phyloP scores from a whole-genome alignment of 2,329 filamentous ascomycete genomes.

The Cordyceps cateniannulata region DNA sequence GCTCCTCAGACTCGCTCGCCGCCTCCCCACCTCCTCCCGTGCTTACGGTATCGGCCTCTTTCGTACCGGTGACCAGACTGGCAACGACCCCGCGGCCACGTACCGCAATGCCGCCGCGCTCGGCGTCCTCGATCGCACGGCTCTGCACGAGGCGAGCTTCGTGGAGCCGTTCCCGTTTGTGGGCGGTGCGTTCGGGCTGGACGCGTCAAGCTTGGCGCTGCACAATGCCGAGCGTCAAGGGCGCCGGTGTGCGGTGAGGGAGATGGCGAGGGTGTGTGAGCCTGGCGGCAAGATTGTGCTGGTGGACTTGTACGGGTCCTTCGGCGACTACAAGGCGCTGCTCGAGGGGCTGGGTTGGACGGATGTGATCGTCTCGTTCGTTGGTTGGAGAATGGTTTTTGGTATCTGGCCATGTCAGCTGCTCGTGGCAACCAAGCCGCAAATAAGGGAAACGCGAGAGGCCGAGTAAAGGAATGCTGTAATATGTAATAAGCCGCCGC shows the following conservation, averaged over 20 bases:
- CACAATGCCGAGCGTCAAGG: conserved; percentile 13
- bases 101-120: conserved; percentile 14
- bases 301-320: conserved; percentile 14
- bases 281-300: conserved; percentile 13
- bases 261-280: conserved; percentile 15
- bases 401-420: conserved; percentile 14
- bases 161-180: conserved; percentile 12
- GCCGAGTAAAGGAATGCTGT: neutral
- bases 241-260: conserved; percentile 8
- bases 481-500: neutral
- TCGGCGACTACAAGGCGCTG: conserved; percentile 10
- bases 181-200: conserved; percentile 12
- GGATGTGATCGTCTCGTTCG: conserved; percentile 9
- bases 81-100: conserved; percentile 14
- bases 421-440: conserved; percentile 14
- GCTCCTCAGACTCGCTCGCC: conserved; percentile 15
- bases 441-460: neutral
- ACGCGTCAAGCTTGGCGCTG: conserved; percentile 14
- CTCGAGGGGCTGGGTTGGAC: conserved; percentile 13
- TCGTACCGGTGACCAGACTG: conserved; percentile 15
- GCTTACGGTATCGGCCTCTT: conserved; percentile 18
- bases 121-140: conserved; percentile 2
- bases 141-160: conserved; percentile 14
- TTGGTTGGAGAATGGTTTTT: conserved; percentile 14
- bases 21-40: conserved; percentile 1